A percentile compares a stretch with the other conserved stretches of the same genome.
phyloP scores from a whole-genome alignment of 345 rosid species.

The Raphanus sativus region DNA sequence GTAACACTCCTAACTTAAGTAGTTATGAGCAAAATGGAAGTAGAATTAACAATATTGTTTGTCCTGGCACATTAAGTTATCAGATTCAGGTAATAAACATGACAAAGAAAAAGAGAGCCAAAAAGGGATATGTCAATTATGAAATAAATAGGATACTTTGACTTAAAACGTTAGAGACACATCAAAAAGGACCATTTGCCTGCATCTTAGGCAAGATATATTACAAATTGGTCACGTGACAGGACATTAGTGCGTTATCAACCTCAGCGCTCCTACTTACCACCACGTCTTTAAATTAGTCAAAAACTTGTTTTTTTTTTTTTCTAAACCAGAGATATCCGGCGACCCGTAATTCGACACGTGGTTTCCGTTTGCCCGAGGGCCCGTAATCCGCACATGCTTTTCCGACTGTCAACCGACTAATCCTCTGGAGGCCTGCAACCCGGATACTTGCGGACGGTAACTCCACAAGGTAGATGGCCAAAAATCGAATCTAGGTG shows the following conservation, averaged over 20 bases:
- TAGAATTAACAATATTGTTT: not conserved
- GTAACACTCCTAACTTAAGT: too few relatives aligned
- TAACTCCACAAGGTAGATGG: too few relatives aligned
- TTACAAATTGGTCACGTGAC: constrained; percentile 13
- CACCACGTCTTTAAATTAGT: not conserved
- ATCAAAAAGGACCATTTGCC: constrained; percentile 17
- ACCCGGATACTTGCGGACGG: too few relatives aligned
- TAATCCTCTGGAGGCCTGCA: too few relatives aligned
- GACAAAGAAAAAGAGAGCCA: not conserved
- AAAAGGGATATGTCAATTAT: constrained; percentile 18
- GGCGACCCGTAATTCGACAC: too few relatives aligned
- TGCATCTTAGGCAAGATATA: constrained; percentile 17
- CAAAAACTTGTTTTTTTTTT: not conserved
- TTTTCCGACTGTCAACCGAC: too few relatives aligned
- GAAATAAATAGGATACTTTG: constrained; percentile 14
- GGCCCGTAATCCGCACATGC: too few relatives aligned
- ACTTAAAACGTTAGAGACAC: not conserved
- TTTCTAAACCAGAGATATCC: too few relatives aligned
- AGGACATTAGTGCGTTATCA: not conserved
- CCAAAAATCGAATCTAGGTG: too few relatives aligned
- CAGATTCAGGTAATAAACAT: not conserved
- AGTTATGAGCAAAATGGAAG: not conserved
- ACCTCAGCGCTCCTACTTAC: not conserved
- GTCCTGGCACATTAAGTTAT: not conserved
- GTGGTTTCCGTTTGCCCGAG: too few relatives aligned